phyloP scores from a whole-genome alignment of 768 basidiomycete genomes.

The Sporobolomyces phaffii region DNA sequence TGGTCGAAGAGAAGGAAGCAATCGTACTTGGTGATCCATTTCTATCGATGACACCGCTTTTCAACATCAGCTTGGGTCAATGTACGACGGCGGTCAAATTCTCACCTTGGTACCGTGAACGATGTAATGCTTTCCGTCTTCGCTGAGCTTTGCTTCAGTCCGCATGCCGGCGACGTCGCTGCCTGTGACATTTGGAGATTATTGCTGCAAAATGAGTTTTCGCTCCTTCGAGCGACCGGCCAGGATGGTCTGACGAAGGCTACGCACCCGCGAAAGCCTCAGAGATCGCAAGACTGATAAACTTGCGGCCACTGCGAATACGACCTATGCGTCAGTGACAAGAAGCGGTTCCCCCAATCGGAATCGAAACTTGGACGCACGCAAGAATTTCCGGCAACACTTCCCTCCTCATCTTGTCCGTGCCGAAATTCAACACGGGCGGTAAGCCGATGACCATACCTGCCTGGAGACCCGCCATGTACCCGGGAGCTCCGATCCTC shows the following conservation, averaged over 20 bases:
- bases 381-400: slow-evolving; percentile 66
- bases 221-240: too few relatives aligned
- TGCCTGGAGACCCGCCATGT: slow-evolving; percentile 59
- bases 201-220: too few relatives aligned
- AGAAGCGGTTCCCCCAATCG: too few relatives aligned
- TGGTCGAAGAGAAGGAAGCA: not conserved
- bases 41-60: slow-evolving; percentile 31
- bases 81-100: not conserved
- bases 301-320: slow-evolving; percentile 51
- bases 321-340: too few relatives aligned
- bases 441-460: slow-evolving; percentile 52
- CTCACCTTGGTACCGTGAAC: slow-evolving; percentile 74
- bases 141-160: slow-evolving; percentile 69
- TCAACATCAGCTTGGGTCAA: too few relatives aligned
- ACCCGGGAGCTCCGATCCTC: slow-evolving; percentile 66
- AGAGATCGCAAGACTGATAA: slow-evolving; percentile 78
- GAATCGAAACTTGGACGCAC: slow-evolving; percentile 49
- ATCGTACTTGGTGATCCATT: slow-evolving; percentile 50
- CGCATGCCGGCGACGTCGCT: slow-evolving; percentile 62
- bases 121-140: slow-evolving; percentile 75
- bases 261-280: slow-evolving; percentile 71
- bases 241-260: too few relatives aligned
- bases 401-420: slow-evolving; percentile 59
- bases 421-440: slow-evolving; percentile 76
- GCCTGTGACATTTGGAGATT: too few relatives aligned